These are phyloP conservation scores for Pyrrhoderma noxium DNA, from an alignment of 1,284 basidiomycete genomes.

Conservation along the genomic window DNA sequence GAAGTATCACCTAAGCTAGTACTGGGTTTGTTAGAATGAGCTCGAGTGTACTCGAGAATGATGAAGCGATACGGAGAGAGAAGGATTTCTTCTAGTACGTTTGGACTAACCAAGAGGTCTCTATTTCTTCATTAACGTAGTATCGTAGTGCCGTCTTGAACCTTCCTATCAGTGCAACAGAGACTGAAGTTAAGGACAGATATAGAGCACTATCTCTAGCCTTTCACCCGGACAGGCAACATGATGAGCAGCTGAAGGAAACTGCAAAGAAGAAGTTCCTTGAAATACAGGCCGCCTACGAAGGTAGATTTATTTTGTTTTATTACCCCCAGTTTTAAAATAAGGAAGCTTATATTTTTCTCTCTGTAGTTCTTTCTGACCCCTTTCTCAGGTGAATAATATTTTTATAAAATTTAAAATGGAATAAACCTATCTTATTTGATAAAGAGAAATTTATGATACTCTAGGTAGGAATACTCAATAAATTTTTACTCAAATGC, in stretches of 20 bases:
- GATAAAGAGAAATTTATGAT: conserved; percentile 62
- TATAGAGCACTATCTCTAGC: conserved; percentile 65
- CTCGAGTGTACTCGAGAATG: not conserved
- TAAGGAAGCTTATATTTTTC: not conserved
- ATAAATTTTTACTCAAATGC: too few relatives aligned
- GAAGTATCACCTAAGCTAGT: too few relatives aligned
- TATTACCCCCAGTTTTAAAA: too few relatives aligned
- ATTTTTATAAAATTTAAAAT: conserved; percentile 18
- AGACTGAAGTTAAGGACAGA: conserved; percentile 64
- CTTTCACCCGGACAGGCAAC: conserved; percentile 84
- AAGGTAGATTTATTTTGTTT: conserved; percentile 39
- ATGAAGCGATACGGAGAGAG: conserved; percentile 10
- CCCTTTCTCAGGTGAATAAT: conserved; percentile 55
- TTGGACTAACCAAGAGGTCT: not conserved
- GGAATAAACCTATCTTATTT: conserved; percentile 11
- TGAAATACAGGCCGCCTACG: conserved; percentile 73
- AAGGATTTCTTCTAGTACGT: conserved; percentile 17
- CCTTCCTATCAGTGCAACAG: conserved; percentile 53
- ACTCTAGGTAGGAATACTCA: conserved; percentile 31
- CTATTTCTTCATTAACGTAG: too few relatives aligned
- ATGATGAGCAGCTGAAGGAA: conserved; percentile 46
- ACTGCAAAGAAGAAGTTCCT: conserved; percentile 62
- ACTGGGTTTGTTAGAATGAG: not conserved
- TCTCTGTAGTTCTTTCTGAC: conserved; percentile 58
- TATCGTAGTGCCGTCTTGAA: conserved; percentile 55